Percentiles rank a stretch among this genome's conserved stretches.
Evolutionary conservation across 352 stramenopile genomes (phyloP).

Genomic region (Pythium folliculosum): DNA sequence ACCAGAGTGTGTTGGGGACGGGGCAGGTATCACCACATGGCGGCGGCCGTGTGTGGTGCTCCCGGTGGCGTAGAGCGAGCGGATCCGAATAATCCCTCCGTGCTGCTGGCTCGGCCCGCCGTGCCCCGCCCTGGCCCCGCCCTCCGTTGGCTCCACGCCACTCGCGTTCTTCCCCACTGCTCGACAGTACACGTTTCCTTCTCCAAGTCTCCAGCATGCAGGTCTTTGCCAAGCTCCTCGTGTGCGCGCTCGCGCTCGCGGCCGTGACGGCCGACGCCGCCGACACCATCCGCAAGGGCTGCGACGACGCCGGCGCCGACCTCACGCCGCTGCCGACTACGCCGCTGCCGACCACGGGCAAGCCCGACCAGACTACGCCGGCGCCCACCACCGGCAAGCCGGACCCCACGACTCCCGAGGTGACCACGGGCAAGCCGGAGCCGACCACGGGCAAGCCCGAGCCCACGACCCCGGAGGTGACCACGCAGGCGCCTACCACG

Average conservation of each 20-base stretch:
- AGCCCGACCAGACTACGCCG: slow-evolving; percentile 2
- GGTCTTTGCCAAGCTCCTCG: slow-evolving; percentile 25
- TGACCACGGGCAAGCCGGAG: slow-evolving; percentile 7
- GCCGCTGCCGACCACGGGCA: slow-evolving; percentile 3
- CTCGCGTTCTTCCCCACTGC: slow-evolving; percentile 18
- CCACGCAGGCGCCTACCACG: not conserved
- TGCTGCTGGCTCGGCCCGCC: not conserved
- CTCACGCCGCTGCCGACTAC: slow-evolving; percentile 17
- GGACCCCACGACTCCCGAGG: slow-evolving; percentile 1
- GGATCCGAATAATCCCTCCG: too few relatives aligned
- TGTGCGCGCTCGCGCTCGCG: slow-evolving; percentile 25
- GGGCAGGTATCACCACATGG: not conserved
- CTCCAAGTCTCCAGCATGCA: slow-evolving; percentile 20
- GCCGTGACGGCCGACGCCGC: slow-evolving; percentile 17
- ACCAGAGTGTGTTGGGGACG: not conserved
- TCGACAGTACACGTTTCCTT: slow-evolving; percentile 6
- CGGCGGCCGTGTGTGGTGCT: not conserved
- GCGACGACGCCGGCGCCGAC: slow-evolving; percentile 10
- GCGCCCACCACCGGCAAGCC: slow-evolving; percentile 1
- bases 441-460: not conserved
- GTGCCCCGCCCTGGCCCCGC: not conserved
- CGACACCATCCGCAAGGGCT: slow-evolving; percentile 11
- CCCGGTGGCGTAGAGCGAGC: not conserved
- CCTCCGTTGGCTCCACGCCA: not conserved
- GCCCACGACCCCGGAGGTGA: slow-evolving; percentile 2